phyloP scores from a whole-genome alignment of 768 basidiomycete genomes.

The Collybia nuda region DNA sequence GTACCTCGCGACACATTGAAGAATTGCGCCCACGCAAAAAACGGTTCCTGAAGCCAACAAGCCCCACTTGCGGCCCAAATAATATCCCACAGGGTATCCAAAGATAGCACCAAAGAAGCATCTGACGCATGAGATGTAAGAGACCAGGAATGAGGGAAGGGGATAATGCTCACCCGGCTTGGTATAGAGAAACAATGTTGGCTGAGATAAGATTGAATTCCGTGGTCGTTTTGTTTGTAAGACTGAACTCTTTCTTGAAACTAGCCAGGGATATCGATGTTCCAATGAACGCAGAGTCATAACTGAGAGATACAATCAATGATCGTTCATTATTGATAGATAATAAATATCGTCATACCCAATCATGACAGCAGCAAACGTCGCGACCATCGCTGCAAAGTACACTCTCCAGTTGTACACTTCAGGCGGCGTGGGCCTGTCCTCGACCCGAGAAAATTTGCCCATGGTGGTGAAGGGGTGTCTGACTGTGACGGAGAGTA shows the following conservation, averaged over 20 bases:
- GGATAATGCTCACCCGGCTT: slow-evolving; percentile 32
- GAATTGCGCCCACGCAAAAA: slow-evolving; percentile 38
- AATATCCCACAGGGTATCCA: slow-evolving; percentile 37
- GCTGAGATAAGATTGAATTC: slow-evolving; percentile 34
- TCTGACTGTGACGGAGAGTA: too few species aligned
- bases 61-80: slow-evolving; percentile 33
- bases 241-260: slow-evolving; percentile 45
- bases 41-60: slow-evolving; percentile 30
- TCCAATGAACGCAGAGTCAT: slow-evolving; percentile 47
- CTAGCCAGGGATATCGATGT: slow-evolving; percentile 39
- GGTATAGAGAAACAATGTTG: slow-evolving; percentile 47
- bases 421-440: slow-evolving; percentile 23
- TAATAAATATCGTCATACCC: slow-evolving; percentile 21
- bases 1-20: slow-evolving; percentile 32
- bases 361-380: slow-evolving; percentile 41
- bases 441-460: slow-evolving; percentile 18
- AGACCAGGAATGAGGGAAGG: background rate
- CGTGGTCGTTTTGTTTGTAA: slow-evolving; percentile 25
- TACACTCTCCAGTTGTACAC: slow-evolving; percentile 44
- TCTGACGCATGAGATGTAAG: slow-evolving; percentile 12
- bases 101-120: slow-evolving; percentile 40
- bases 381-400: slow-evolving; percentile 27
- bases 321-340: background rate
- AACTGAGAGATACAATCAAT: slow-evolving; percentile 16
- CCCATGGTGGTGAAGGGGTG: slow-evolving; percentile 12